Conservation (phyloP, 2,329 filamentous ascomycete species). For the Aspergillus novofumigatus region DNA sequence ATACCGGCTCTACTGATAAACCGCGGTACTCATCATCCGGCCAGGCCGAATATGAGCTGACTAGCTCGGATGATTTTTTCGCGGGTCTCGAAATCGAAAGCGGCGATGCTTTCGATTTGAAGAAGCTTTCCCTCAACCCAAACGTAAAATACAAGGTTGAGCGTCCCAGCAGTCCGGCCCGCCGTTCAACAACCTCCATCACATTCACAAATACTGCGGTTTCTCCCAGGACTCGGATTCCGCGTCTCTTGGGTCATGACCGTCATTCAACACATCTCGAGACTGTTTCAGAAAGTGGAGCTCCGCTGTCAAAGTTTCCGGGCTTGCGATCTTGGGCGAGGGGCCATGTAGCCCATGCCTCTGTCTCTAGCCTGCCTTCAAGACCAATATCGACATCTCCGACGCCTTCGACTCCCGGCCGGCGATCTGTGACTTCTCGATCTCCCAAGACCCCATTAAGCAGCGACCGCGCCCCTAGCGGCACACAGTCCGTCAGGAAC, state of each 20-base stretch:
- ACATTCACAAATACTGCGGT: conserved; percentile 83
- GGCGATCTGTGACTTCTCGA: conserved; percentile 52
- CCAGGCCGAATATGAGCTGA: conserved; percentile 14
- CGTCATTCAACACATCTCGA: conserved; percentile 71
- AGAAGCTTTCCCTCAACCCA: conserved; percentile 79
- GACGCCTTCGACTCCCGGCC: conserved; percentile 57
- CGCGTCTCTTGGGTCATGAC: conserved; percentile 69
- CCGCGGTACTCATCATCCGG: conserved; percentile 29
- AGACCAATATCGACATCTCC: conserved; percentile 56
- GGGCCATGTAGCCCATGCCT: conserved; percentile 64
- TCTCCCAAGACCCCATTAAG: conserved; percentile 32
- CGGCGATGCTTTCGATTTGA: conserved; percentile 73
- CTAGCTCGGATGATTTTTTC: conserved; percentile 69
- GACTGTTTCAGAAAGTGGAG: conserved; percentile 86
- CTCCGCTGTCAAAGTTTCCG: conserved; percentile 59
- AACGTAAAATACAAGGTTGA: conserved; percentile 84
- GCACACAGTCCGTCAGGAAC: conserved; percentile 52
- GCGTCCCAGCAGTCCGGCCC: conserved; percentile 63
- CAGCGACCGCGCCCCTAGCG: conserved; percentile 50
- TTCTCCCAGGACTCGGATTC: conserved; percentile 63
- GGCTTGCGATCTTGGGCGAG: conserved; percentile 65
- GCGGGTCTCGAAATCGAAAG: conserved; percentile 82
- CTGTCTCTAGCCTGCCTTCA: conserved; percentile 60
- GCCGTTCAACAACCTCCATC: conserved; percentile 72
- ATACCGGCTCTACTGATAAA: conserved; percentile 32